Evolutionary conservation across 306 rosid species (phyloP), one percentile per base, ranked within the genome.

Genomic region (Quercus gilva): DNA sequence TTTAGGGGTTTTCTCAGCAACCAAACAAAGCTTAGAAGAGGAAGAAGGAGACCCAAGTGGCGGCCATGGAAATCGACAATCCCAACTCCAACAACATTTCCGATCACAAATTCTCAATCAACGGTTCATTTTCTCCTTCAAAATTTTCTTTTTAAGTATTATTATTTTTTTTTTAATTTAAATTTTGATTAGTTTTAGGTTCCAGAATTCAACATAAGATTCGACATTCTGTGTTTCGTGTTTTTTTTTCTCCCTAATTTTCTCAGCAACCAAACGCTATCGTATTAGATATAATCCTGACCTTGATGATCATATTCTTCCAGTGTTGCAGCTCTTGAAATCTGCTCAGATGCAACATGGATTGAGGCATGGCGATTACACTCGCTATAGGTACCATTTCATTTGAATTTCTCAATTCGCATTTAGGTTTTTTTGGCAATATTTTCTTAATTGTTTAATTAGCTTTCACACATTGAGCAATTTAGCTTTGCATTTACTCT

Each of bases 281-380:
- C 6, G 20, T 67, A 31, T 31, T 7, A 33, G 45, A 19, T 37
- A 19, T 33, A 68, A 29, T 68, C n/a, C 72, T 67, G 72, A 68
- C 23, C 60, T 74, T 20, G 45, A 37, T 63, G 15, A 45, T 63
- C 65, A 67, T 18, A 17, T 13, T 58, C 57, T 43, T 43, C 59
- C 88, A 94, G 99, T 94, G 25, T 71, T 95, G 90, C 99, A 91
- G 91, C 96, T 95, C 75, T 81, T 95, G 83, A 95, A 95, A 86
- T 91, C 97, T 20, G 97, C 98, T 41, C 99, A 92, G 85, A 90
- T 92, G 99, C 99, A 92, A 80, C 99, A 95, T 55, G 99, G 99
- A 12, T 82, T 95, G 87, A 91, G 99, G 25, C 97, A 91, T 5
- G 95, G 98, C 23, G 98, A 92, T 81, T 95, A 95, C 83, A 88